Evolutionary conservation across 2,329 filamentous ascomycete species (phyloP), one percentile per base, ranked within the genome.

Genomic region (Gaeumannomyces sp.): DNA sequence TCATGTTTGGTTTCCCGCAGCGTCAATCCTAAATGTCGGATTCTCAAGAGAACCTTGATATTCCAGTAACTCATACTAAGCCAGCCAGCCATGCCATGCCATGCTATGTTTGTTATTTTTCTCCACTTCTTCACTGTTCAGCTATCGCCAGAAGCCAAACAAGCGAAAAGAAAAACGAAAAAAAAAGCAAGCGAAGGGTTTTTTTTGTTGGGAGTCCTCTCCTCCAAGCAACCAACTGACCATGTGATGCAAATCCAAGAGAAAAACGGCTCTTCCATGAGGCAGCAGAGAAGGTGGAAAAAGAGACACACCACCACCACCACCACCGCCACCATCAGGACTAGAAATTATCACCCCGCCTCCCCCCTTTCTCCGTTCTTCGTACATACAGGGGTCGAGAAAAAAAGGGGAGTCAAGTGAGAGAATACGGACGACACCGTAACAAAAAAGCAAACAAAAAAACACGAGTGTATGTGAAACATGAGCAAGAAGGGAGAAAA

Each of bases 351-450:
- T n/a, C 45, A 25, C 22, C 45, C 45, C 2, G 7, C 22, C 45
- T 50, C 35, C 13, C 35, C 3, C 35, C 38, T 19, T 45, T 19
- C 38, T 53, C 8, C 45, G 2, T n/a, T 50, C 1, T 50, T 22
- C 45, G 22, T 53, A n/a, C 22, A 53, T n/a, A 53, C 45, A 53
- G 8, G 22, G 45, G 1, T 22, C 22, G 29, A 38, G 19, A 33
- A 31, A 66, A 61, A 61, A 64, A 59, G 62, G 28, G 14, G 38
- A 7, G 19, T 16, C 25, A 11, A 50, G 38, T 19, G 25, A 29
- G 25, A 28, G 27, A 27, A 60, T n/a, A 57, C 50, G n/a, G 25
- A 60, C 7, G 28, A 58, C 31, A 59, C 35, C n/a, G 22, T 35
- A 53, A 61, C 3, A 16, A 59, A 22, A 6, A 64, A 31, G n/a